Conservation (phyloP, 176 grass and related monocot genomes). For the bread wheat (Triticum aestivum) region DNA sequence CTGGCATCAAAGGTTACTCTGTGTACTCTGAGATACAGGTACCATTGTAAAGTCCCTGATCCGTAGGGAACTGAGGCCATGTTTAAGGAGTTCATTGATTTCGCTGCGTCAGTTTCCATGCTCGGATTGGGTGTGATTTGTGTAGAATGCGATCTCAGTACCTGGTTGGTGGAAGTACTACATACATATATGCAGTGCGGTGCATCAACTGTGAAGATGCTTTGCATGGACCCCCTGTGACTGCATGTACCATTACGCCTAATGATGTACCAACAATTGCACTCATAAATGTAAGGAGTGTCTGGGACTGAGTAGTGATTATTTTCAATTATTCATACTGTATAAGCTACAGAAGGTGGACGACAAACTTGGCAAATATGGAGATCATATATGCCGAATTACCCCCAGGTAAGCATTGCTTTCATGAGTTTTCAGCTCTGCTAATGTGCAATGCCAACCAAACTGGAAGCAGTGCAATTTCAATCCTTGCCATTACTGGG, state of each 20-base stretch:
- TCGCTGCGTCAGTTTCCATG: slow-evolving; percentile 6
- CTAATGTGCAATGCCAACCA: not conserved
- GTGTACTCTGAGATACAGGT: not conserved
- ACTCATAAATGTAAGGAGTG: slow-evolving; percentile 26
- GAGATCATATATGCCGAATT: not conserved
- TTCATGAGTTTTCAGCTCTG: not conserved
- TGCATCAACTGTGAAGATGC: slow-evolving; percentile 22
- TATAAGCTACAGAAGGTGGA: not conserved
- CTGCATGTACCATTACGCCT: slow-evolving; percentile 14
- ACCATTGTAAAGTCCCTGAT: slow-evolving; percentile 21
- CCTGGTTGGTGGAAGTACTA: slow-evolving; percentile 1
- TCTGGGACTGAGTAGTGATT: not conserved
- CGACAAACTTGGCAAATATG: not conserved
- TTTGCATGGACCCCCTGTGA: not conserved
- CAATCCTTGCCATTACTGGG: too few species aligned
- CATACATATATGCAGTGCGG: not conserved
- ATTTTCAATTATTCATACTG: slow-evolving; percentile 20
- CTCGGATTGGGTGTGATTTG: slow-evolving; percentile 2
- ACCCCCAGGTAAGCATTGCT: not conserved
- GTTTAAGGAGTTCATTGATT: slow-evolving; percentile 27
- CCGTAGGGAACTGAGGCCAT: not conserved
- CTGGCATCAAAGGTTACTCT: not conserved
- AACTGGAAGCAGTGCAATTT: too few species aligned
- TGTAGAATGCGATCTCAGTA: not conserved
- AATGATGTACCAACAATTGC: not conserved